phyloP scores from a whole-genome alignment of 495 filamentous ascomycete species.

The Lophiotrema nucula region DNA sequence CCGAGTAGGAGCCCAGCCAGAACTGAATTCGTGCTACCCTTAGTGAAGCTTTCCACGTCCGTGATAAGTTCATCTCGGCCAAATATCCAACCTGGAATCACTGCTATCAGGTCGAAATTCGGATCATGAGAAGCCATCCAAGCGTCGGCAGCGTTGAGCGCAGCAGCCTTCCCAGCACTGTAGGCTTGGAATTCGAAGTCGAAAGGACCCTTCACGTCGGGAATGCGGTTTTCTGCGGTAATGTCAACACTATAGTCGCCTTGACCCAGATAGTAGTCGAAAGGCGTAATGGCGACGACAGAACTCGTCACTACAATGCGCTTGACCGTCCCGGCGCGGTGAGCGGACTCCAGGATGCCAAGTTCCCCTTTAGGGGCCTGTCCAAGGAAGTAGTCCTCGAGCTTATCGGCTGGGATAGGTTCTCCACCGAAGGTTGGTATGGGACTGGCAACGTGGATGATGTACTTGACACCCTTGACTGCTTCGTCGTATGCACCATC shows the following conservation, averaged over 20 bases:
- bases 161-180: slow-evolving; percentile 36
- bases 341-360: slow-evolving; percentile 44
- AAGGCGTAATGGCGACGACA: slow-evolving; percentile 35
- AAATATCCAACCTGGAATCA: slow-evolving; percentile 49
- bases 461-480: slow-evolving; percentile 47
- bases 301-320: slow-evolving; percentile 49
- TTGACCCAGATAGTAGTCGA: neutral
- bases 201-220: neutral
- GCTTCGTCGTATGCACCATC: slow-evolving; percentile 49
- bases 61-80: slow-evolving; percentile 47
- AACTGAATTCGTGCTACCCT: slow-evolving; percentile 13
- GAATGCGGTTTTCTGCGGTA: neutral
- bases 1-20: neutral
- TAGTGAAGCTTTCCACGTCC: slow-evolving; percentile 32
- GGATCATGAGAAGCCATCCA: slow-evolving; percentile 46
- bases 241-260: neutral
- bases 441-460: slow-evolving; percentile 56
- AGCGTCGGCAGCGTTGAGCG: slow-evolving; percentile 45
- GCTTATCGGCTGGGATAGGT: slow-evolving; percentile 13
- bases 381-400: slow-evolving; percentile 39
- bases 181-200: slow-evolving; percentile 39
- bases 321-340: slow-evolving; percentile 39
- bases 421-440: slow-evolving; percentile 23
- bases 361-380: slow-evolving; percentile 41
- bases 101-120: slow-evolving; percentile 47